A percentile compares a stretch with the other conserved stretches of the same genome.
phyloP scores from a whole-genome alignment of 257 asterid genomes.

The Solanum ossicruentum region DNA sequence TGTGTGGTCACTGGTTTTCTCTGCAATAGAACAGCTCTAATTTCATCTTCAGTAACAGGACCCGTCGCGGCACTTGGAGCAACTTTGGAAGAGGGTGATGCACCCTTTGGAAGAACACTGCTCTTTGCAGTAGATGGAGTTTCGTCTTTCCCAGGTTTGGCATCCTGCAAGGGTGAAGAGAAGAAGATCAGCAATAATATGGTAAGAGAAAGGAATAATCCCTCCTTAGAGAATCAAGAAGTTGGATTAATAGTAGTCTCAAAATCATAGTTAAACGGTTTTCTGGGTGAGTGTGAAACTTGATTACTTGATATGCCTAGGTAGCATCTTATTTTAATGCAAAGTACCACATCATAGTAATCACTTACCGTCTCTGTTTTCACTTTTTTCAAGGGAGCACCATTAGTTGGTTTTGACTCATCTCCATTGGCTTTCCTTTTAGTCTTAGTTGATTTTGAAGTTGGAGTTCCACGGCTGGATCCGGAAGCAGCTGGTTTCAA shows the following conservation, averaged over 20 bases:
- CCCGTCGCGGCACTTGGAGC: conserved; percentile 45
- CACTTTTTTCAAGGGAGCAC: conserved; percentile 65
- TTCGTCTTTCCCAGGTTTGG: conserved; percentile 54
- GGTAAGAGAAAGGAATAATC: not conserved
- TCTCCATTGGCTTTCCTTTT: conserved; percentile 66
- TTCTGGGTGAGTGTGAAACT: not conserved
- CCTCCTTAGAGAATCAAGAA: not conserved
- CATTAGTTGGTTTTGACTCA: conserved; percentile 51
- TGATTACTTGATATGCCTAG: not conserved
- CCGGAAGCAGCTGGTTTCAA: conserved; percentile 40
- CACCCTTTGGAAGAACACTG: conserved; percentile 37
- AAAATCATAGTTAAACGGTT: not conserved
- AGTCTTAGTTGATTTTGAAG: conserved; percentile 64
- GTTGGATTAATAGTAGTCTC: not conserved
- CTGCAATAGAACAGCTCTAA: conserved; percentile 61
- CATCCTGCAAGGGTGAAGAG: conserved; percentile 29
- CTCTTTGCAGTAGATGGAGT: conserved; percentile 30
- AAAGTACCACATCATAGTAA: not conserved
- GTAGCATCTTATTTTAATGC: not conserved
- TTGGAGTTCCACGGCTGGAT: conserved; percentile 56
- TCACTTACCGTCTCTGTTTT: conserved; percentile 61
- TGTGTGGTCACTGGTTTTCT: conserved; percentile 69
- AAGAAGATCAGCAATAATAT: not conserved
- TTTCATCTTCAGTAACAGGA: conserved; percentile 88
- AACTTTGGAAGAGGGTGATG: conserved; percentile 34